These are phyloP conservation scores for Penicillium mononematosum DNA, from an alignment of 495 filamentous ascomycete species.

Conservation along the genomic window DNA sequence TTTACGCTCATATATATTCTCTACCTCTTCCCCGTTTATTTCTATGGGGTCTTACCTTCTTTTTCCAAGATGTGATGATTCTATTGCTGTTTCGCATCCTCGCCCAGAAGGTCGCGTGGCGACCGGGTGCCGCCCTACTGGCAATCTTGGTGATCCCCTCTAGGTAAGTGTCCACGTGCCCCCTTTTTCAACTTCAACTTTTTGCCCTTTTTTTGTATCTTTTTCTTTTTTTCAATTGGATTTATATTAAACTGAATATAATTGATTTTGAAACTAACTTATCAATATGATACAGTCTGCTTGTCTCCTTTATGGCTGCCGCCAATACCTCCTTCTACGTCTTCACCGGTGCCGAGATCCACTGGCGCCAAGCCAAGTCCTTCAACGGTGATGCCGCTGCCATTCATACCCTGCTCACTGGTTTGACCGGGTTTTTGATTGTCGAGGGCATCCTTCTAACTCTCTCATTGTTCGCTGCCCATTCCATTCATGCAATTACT, in stretches of 20 bases:
- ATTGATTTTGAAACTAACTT: too few species aligned
- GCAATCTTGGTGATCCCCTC: slow-evolving; percentile 33
- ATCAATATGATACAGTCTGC: slow-evolving; percentile 20
- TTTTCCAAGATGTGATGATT: slow-evolving; percentile 41
- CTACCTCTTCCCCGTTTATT: slow-evolving; percentile 32
- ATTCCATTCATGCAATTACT: slow-evolving; percentile 23
- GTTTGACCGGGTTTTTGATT: slow-evolving; percentile 39
- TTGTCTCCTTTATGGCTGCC: slow-evolving; percentile 38
- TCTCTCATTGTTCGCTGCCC: slow-evolving; percentile 28
- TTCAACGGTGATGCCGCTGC: slow-evolving; percentile 40
- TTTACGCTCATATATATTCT: slow-evolving; percentile 39
- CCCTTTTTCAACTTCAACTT: background rate
- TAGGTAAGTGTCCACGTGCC: slow-evolving; percentile 30
- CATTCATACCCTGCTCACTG: slow-evolving; percentile 37
- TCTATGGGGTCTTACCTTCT: slow-evolving; percentile 40
- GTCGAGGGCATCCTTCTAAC: slow-evolving; percentile 31
- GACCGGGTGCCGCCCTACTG: slow-evolving; percentile 21
- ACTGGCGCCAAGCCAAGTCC: slow-evolving; percentile 41
- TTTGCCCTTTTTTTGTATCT: too few species aligned
- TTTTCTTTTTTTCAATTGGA: too few species aligned
- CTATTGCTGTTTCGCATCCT: slow-evolving; percentile 33
- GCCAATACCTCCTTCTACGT: slow-evolving; percentile 41
- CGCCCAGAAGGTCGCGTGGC: slow-evolving; percentile 27
- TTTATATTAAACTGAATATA: background rate
- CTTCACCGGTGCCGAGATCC: slow-evolving; percentile 41